Evolutionary conservation across 306 rosid species (phyloP).

Genomic region (Astragalus glycyphyllos): DNA sequence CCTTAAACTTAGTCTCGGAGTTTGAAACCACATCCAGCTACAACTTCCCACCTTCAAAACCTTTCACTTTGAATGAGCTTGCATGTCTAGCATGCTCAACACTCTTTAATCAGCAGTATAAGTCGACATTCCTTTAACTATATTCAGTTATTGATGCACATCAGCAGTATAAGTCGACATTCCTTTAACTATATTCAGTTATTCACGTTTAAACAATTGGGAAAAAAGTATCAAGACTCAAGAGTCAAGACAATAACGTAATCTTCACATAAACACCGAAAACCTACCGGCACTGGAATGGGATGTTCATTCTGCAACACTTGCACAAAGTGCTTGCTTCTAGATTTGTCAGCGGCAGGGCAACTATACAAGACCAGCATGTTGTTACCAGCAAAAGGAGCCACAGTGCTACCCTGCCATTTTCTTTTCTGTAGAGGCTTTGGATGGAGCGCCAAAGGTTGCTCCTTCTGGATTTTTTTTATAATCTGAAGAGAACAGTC

Average conservation of each 20-base stretch:
- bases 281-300: constrained; percentile 76
- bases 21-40: no score
- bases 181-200: not conserved
- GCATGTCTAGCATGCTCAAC: no score
- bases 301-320: constrained; percentile 91
- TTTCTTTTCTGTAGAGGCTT: constrained; percentile 87
- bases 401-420: constrained; percentile 78
- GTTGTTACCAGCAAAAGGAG: constrained; percentile 95
- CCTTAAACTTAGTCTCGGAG: no score
- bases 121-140: constrained; percentile 1
- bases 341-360: constrained; percentile 56
- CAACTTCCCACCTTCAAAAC: no score
- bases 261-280: not conserved
- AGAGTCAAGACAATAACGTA: not conserved
- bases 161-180: constrained; percentile 21
- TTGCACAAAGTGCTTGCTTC: constrained; percentile 70
- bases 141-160: constrained; percentile 10
- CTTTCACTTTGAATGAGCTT: no score
- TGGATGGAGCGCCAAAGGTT: constrained; percentile 72
- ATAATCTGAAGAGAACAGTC: constrained; percentile 56
- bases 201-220: not conserved
- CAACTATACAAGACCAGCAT: constrained; percentile 85
- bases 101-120: constrained; percentile 2
- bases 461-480: constrained; percentile 65
- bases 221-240: not conserved